Conservation (phyloP, 2,329 filamentous ascomycete genomes). For the Colletotrichum musae region DNA sequence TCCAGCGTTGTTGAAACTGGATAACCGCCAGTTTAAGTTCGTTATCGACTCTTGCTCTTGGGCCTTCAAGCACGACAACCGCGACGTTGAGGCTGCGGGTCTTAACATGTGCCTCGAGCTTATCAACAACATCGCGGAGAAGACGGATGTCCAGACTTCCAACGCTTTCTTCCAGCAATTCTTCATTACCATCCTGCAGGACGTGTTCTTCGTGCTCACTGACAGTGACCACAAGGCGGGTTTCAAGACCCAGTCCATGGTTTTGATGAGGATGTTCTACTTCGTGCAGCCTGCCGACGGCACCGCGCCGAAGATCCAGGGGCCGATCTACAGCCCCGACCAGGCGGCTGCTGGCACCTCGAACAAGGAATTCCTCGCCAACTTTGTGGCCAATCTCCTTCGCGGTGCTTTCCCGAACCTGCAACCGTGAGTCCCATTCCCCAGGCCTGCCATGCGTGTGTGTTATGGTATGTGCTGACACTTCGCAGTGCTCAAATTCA, state of each 20-base stretch:
- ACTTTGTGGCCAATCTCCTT: conserved; percentile 88
- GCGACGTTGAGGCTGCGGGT: conserved; percentile 95
- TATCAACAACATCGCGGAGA: conserved; percentile 95
- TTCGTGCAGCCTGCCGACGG: conserved; percentile 84
- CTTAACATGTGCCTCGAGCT: conserved; percentile 98
- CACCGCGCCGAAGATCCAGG: conserved; percentile 85
- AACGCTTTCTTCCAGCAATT: conserved; percentile 99
- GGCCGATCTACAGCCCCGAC: conserved; percentile 88
- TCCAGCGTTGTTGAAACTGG: conserved; percentile 89
- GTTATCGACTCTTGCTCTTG: conserved; percentile 99
- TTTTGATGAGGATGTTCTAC: conserved; percentile 96
- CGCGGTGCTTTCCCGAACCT: conserved; percentile 95
- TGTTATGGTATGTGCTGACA: conserved; percentile 51
- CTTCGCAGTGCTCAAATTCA: conserved; percentile 82
- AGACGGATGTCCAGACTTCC: conserved; percentile 83
- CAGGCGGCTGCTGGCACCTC: conserved; percentile 86
- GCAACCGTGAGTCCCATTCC: conserved; percentile 76
- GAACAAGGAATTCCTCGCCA: conserved; percentile 91
- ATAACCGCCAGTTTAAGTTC: conserved; percentile 98
- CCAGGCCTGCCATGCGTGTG: too few species aligned
- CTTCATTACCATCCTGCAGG: conserved; percentile 94
- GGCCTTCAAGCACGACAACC: conserved; percentile 99
- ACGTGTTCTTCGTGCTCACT: conserved; percentile 98
- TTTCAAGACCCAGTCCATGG: conserved; percentile 97
- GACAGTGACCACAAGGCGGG: conserved; percentile 99